These are phyloP conservation scores for Allantophomopsis lycopodina DNA, from an alignment of 2,329 filamentous ascomycete species.

Conservation along the genomic window DNA sequence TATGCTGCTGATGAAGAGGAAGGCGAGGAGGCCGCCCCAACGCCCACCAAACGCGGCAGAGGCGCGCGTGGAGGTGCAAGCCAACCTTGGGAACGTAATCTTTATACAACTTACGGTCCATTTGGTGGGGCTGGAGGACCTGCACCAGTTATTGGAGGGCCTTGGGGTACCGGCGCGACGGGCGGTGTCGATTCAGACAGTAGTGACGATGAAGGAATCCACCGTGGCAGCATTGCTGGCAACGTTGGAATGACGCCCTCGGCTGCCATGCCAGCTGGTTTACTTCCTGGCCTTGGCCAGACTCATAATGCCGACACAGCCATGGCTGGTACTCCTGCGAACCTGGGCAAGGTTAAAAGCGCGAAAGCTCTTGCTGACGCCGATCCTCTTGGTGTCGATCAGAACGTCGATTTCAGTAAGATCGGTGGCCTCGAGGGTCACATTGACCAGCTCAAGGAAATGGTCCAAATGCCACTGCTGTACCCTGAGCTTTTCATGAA, in stretches of 20 bases:
- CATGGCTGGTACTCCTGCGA: constrained; percentile 53
- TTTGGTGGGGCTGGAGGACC: constrained; percentile 76
- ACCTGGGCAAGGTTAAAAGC: constrained; percentile 88
- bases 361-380: constrained; percentile 85
- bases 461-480: constrained; percentile 87
- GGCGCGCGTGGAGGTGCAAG: constrained; percentile 37
- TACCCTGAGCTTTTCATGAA: constrained; percentile 89
- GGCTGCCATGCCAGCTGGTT: constrained; percentile 32
- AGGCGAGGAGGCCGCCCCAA: constrained; percentile 51
- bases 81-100: constrained; percentile 55
- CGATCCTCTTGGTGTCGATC: constrained; percentile 84
- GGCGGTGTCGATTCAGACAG: constrained; percentile 87
- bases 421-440: constrained; percentile 87
- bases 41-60: constrained; percentile 49
- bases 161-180: constrained; percentile 59
- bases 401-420: constrained; percentile 85
- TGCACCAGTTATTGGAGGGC: constrained; percentile 35
- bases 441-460: constrained; percentile 95
- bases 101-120: constrained; percentile 84
- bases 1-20: constrained; percentile 66
- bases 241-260: constrained; percentile 52
- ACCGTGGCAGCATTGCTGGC: constrained; percentile 48
- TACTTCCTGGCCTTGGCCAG: constrained; percentile 35
- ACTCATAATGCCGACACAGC: constrained; percentile 41
- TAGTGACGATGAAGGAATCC: constrained; percentile 80